Percentiles rank a stretch among this genome's conserved stretches.
Conservation (phyloP, 116 monocot genomes). For the Papilionanthe hybrid region DNA sequence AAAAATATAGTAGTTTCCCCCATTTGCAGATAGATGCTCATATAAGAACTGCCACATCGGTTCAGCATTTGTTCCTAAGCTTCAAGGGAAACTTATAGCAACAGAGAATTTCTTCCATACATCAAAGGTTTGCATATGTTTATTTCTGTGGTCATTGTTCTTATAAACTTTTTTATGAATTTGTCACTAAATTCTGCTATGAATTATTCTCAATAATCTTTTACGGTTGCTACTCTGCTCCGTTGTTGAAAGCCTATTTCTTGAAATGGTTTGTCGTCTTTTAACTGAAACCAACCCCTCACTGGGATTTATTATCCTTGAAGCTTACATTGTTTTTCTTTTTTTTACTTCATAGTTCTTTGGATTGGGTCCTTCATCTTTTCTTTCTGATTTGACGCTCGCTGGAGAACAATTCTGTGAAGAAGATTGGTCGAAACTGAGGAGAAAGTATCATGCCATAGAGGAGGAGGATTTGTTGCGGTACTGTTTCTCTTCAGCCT, state of each 20-base stretch:
- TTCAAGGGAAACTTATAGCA: conserved; percentile 45
- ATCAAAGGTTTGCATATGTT: conserved; percentile 46
- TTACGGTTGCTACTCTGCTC: background rate
- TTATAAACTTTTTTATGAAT: background rate
- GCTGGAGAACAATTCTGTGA: conserved; percentile 63
- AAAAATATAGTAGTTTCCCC: conserved; percentile 10
- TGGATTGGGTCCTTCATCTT: conserved; percentile 40
- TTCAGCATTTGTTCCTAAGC: conserved; percentile 41
- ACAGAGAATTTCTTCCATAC: conserved; percentile 61
- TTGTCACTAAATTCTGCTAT: background rate
- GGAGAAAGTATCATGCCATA: conserved; percentile 27
- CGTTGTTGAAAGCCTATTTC: background rate
- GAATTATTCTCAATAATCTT: background rate
- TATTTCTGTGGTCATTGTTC: background rate
- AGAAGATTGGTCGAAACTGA: conserved; percentile 57
- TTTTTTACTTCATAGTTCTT: conserved; percentile 42
- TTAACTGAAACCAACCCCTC: background rate
- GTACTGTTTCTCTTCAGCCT: conserved; percentile 80
- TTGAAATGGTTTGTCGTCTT: background rate
- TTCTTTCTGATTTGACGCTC: conserved; percentile 49
- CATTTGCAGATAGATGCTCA: conserved; percentile 40
- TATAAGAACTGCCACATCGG: conserved; percentile 40
- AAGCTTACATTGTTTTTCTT: background rate
- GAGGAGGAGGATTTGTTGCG: conserved; percentile 57
- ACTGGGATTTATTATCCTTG: background rate